A percentile compares a stretch with the other conserved stretches of the same genome.
Evolutionary conservation across 768 basidiomycete species (phyloP).

Genomic region (Leucocoprinus leucothites): DNA sequence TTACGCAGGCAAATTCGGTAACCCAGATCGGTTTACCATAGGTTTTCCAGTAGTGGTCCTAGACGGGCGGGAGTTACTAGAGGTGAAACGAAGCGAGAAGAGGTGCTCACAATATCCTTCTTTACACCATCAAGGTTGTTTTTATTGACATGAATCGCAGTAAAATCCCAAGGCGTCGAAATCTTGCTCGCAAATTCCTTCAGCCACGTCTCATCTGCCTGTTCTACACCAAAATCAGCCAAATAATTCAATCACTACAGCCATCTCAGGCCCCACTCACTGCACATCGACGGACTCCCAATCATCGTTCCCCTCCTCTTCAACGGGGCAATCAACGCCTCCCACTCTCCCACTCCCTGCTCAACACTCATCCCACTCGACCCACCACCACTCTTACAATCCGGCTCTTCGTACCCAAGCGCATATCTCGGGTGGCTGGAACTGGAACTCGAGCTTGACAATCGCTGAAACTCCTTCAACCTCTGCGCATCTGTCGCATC

Average conservation of each 20-base stretch:
- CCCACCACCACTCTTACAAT: conserved; percentile 40
- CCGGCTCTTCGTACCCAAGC: conserved; percentile 46
- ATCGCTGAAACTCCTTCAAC: conserved; percentile 31
- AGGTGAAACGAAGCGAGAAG: not conserved
- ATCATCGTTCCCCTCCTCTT: conserved; percentile 36
- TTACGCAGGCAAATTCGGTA: conserved; percentile 46
- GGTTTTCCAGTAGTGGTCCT: conserved; percentile 37
- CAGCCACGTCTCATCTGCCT: conserved; percentile 47
- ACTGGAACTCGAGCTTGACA: conserved; percentile 14
- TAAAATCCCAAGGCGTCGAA: conserved; percentile 41
- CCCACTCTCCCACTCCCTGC: conserved; percentile 38
- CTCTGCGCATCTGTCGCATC: conserved; percentile 38
- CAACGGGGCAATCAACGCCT: conserved; percentile 39
- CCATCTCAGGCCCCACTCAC: conserved; percentile 25
- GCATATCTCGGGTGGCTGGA: conserved; percentile 32
- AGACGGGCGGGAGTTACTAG: not conserved
- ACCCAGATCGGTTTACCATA: conserved; percentile 49
- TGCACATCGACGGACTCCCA: conserved; percentile 48
- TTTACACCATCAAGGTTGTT: conserved; percentile 41
- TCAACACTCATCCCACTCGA: conserved; percentile 42
- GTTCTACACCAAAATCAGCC: conserved; percentile 28
- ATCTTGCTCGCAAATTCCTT: conserved; percentile 34
- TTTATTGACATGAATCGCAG: conserved; percentile 48
- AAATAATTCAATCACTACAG: not conserved
- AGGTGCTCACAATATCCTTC: conserved; percentile 34